A percentile compares a stretch with the other conserved stretches of the same genome.
These are phyloP conservation scores for Saccharomyces jurei DNA, from an alignment of 805 yeast species.

Conservation along the genomic window DNA sequence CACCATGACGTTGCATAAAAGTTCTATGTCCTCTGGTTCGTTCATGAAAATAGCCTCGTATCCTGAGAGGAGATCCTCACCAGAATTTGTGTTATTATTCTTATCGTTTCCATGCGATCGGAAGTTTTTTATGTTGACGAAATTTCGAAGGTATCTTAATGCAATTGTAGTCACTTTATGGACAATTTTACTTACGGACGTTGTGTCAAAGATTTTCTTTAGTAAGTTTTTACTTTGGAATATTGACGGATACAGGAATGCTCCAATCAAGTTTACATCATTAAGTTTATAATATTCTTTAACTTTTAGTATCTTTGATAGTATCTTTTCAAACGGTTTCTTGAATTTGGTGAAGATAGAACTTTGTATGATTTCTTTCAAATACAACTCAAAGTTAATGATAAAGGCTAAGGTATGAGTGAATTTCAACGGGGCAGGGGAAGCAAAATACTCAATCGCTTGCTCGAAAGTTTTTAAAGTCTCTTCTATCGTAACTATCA, in stretches of 20 bases:
- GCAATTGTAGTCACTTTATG: constrained; percentile 1
- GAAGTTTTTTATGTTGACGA: neutral
- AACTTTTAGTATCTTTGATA: neutral
- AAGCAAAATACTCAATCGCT: constrained; percentile 3
- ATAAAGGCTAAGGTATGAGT: constrained; percentile 1
- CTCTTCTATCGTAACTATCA: constrained; percentile 1
- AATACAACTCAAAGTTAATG: constrained; percentile 3
- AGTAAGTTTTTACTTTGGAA: constrained; percentile 1
- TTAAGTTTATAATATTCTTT: neutral
- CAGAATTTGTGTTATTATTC: neutral
- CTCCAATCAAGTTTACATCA: constrained; percentile 4
- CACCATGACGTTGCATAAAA: neutral
- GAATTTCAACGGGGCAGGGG: constrained; percentile 4
- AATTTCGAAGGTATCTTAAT: neutral
- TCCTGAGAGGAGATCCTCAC: neutral
- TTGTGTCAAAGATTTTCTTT: constrained; percentile 2
- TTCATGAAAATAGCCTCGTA: neutral
- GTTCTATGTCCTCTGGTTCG: neutral
- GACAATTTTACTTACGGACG: constrained; percentile 2
- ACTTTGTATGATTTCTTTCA: neutral
- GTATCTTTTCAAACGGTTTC: constrained; percentile 1
- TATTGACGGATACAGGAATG: constrained; percentile 7
- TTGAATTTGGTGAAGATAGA: constrained; percentile 1
- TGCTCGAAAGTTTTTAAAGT: constrained; percentile 2
- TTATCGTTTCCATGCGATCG: neutral